Evolutionary conservation across 257 asterid genomes (phyloP), one percentile per base, ranked within the genome.

Genomic region (Handroanthus guayacan): DNA sequence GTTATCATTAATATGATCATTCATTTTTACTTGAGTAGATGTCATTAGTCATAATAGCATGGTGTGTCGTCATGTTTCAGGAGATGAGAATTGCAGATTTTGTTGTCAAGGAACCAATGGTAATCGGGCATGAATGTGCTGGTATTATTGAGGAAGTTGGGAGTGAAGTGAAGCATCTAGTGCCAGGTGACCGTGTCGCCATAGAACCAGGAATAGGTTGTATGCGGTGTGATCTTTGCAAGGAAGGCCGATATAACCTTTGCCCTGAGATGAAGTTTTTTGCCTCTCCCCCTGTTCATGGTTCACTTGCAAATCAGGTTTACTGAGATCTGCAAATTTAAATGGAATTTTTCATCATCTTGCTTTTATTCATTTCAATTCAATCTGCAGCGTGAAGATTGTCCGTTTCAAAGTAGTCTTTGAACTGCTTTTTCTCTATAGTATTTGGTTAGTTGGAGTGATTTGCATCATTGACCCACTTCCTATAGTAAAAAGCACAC

Each of bases 291-390:
- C 99, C 99, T 0, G 84, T 87, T 68, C 94, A 95, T 75, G 99
- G 99, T 51, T 88, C 99, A 64, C 92, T 95, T n/a, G 98, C 99
- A 0, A 87, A 91, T 75, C 92, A 87, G 99, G 99, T 95, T 68
- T 36, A 45, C 51, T 16, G 5, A 64, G 67, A 48, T 44, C 56
- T 39, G 41, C 54, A 31, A 10, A 50, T 45, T 38, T 37, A 5
- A 17, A 47, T 34, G 18, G 51, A 51, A 54, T 5, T 62, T 31
- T 20, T 67, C 34, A 12, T 31, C 69, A 16, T 78, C 47, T 43
- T 18, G 17, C 9, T 60, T 65, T 41, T 52, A 8, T 63, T 62
- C 31, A 16, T 25, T 25, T 65, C 60, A 13, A 63, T 51, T 75
- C 20, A 52, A 25, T 18, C 18, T 39, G 36, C 7, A 11, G 13